Base-by-base conservation (phyloP, 1,139 yeast genomes). In the Sugiyamaella novakii region DNA sequence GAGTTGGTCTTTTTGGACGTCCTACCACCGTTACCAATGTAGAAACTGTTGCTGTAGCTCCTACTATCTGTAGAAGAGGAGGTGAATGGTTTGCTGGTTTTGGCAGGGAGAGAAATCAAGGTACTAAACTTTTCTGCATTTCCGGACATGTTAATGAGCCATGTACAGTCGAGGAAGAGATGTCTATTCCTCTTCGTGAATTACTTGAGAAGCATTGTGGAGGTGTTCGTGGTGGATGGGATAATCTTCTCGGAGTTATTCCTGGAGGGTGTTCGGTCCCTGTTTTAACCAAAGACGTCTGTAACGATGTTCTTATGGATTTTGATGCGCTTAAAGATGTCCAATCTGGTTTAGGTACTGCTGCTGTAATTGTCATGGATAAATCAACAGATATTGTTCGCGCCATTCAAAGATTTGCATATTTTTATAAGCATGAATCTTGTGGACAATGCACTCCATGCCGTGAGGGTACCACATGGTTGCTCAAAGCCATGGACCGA, bases 381-480 rank as follows among this genome's bases (percentile, higher is more conserved):
- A 84, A 86, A 74, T 80, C 83, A 62, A 84, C 94, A 36, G 95
- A 87, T 66, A 79, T 87, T 52, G 80, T 87, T 54, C 79, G 88
- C 59, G 94, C 92, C 56, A 87, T 87, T 66, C 94, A 87, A 70
- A 79, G 95, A 69, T 80, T 87, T 62, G 70, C 91, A 40, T 80
- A 84, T 47, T 87, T 87, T 68, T 87, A 86, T 74, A 85, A 84
- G 73, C 95, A 87, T 70, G 95, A 87, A 75, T 84, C 94, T 8
- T 87, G 95, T 73, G 95, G 95, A 54, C 95, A 87, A 73, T 87
- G 95, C 75, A 87, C 96, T 12, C 96, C 96, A 52, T 87, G 96
- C 73, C 83, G 96, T 70, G 96, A 87, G 73, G 96, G 96, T 54
- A 87, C 96, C 42, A 84, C 95, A 27, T 87, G 92, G 86, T 73